These are phyloP conservation scores for Fusarium annulatum DNA, from an alignment of 2,329 filamentous ascomycete species.

Conservation along the genomic window DNA sequence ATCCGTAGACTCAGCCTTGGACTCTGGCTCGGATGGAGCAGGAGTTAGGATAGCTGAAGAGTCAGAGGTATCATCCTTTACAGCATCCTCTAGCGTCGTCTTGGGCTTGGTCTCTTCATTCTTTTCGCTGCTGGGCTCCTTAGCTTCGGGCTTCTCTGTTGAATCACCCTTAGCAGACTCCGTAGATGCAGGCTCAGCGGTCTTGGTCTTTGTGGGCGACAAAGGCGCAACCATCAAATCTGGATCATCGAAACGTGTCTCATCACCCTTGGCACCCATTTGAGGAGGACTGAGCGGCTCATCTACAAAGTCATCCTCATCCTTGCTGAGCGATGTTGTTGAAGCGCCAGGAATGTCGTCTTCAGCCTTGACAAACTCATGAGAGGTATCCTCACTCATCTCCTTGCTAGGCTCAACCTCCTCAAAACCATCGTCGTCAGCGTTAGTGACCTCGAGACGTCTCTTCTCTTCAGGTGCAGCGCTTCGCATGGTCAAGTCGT, in stretches of 20 bases:
- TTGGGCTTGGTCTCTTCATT: conserved; percentile 3
- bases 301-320: conserved; percentile 81
- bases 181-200: conserved; percentile 38
- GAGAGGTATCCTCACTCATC: conserved; percentile 77
- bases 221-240: conserved; percentile 68
- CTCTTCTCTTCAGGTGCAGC: conserved; percentile 69
- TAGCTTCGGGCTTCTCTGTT: conserved; percentile 20
- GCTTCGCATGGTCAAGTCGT: conserved; percentile 71
- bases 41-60: conserved; percentile 38
- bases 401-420: conserved; percentile 80
- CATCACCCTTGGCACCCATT: conserved; percentile 68
- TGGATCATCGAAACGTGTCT: conserved; percentile 64
- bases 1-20: conserved; percentile 22
- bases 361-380: conserved; percentile 73
- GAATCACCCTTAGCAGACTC: conserved; percentile 26
- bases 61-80: conserved; percentile 32
- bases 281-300: conserved; percentile 78
- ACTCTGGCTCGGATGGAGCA: conserved; percentile 40
- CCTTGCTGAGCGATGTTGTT: conserved; percentile 55
- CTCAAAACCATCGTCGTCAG: conserved; percentile 91
- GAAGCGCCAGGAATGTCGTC: conserved; percentile 58
- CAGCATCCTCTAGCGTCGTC: not conserved
- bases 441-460: conserved; percentile 82
- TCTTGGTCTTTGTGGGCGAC: conserved; percentile 60
- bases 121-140: conserved; percentile 9